Base-by-base conservation (phyloP, 1,284 basidiomycete genomes). In the Puccinia novopanici region DNA sequence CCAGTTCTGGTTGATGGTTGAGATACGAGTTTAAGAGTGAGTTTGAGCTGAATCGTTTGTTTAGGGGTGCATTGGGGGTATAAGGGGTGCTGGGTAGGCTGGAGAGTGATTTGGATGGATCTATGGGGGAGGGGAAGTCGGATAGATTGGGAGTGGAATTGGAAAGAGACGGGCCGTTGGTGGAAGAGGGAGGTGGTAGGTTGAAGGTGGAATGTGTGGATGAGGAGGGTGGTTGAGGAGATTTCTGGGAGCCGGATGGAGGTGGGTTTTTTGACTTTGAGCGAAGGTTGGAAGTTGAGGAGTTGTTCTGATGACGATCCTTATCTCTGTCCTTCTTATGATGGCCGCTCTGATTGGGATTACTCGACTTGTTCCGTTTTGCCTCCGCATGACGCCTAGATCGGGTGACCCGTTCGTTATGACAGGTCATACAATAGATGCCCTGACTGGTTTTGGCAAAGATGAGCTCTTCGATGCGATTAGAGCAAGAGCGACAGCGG, bases 401-500 rank as follows among this genome's bases (percentile, higher is more conserved):
- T 83, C 93, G 90, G 42, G 94, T 94, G 85, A 98, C 96, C 78
- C 97, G 92, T 82, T 98, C 93, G 86, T 95, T 97, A 86, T 99
- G 97, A 84, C 96, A 99, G 75, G 91, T 70, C 95, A 98, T 98
- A 86, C 96, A 99, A 86, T 99, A 99, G 82, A 99, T 98, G 71
- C 97, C 96, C 84, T 98, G 94, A 82, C 91, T 93, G 0, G 97
- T 99, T 88, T 98, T 99, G 78, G 96, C 97, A 84, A 98, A 99
- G 80, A 98, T 94, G 75, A 99, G 90, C 86, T 99, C 96, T 86
- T 98, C 95, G 84, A 99, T 99, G 81, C 93, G 90, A 85, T 92
- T 92, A 85, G 91, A 91, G 88, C 96, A 99, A 54, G 95, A 92
- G 84, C 94, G 92, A 87, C 96, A 99, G 83, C 95, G 95, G 89